A percentile compares a stretch with the other conserved stretches of the same genome.
phyloP scores from a whole-genome alignment of 2,329 filamentous ascomycete genomes.

The Cercospora sesami region DNA sequence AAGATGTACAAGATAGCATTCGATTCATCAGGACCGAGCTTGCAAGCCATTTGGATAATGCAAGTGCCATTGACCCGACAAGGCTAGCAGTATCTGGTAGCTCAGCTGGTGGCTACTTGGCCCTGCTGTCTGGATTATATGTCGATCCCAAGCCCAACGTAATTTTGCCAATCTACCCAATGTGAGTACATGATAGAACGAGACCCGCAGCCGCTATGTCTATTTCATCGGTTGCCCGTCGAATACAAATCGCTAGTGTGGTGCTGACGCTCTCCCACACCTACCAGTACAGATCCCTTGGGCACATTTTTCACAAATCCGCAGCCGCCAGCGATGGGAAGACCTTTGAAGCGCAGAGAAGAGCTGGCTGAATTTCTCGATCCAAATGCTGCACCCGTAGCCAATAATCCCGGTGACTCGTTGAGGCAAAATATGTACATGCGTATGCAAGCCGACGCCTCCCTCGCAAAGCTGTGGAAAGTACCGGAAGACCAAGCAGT shows the following conservation, averaged over 20 bases:
- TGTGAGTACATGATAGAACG: conserved; percentile 15
- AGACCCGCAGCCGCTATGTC: background rate
- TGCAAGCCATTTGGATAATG: conserved; percentile 18
- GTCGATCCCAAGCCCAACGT: conserved; percentile 37
- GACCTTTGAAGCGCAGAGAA: conserved; percentile 19
- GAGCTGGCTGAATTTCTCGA: conserved; percentile 30
- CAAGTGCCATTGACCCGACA: conserved; percentile 23
- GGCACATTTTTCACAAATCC: conserved; percentile 36
- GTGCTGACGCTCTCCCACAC: background rate
- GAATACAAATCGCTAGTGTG: background rate
- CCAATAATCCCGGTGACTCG: conserved; percentile 26
- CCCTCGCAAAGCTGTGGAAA: conserved; percentile 31
- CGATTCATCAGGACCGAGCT: conserved; percentile 32
- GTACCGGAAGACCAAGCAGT: conserved; percentile 23
- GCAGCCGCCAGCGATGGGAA: conserved; percentile 31
- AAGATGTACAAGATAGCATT: conserved; percentile 36
- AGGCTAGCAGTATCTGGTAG: conserved; percentile 35
- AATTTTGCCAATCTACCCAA: conserved; percentile 38
- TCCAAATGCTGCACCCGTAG: conserved; percentile 27
- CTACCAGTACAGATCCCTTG: conserved; percentile 33
- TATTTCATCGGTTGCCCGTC: background rate
- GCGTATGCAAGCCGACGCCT: conserved; percentile 35
- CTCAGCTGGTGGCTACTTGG: conserved; percentile 37
- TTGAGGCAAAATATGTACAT: conserved; percentile 31
- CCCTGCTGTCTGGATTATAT: conserved; percentile 36